Conservation (phyloP, 768 basidiomycete species). For the Boletus subcaerulescens region DNA sequence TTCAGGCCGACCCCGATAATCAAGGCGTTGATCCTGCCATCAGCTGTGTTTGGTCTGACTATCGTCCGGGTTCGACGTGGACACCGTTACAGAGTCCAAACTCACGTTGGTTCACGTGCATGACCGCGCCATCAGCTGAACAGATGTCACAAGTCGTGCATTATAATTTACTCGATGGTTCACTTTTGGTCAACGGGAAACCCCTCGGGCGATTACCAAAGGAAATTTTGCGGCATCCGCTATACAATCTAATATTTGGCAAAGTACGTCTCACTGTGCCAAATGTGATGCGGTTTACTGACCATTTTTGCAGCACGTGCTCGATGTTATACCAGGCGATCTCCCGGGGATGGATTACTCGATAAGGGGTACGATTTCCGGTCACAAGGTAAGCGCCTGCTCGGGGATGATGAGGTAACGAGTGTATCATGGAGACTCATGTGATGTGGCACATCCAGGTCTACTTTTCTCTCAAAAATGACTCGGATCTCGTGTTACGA, state of each 20-base stretch:
- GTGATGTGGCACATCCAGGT: constrained; percentile 12
- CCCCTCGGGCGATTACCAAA: constrained; percentile 23
- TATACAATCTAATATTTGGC: constrained; percentile 22
- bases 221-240: constrained; percentile 15
- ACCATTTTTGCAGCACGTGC: constrained; percentile 16
- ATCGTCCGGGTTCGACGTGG: constrained; percentile 27
- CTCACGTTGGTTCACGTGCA: constrained; percentile 23
- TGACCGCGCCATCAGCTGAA: constrained; percentile 4
- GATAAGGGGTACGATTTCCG: constrained; percentile 13
- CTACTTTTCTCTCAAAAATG: constrained; percentile 17
- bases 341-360: constrained; percentile 26
- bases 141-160: constrained; percentile 23
- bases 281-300: not conserved
- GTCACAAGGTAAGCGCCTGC: constrained; percentile 16
- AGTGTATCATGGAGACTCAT: too few relatives aligned
- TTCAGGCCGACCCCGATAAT: not conserved
- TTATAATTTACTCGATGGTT: constrained; percentile 24
- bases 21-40: constrained; percentile 21
- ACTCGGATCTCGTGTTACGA: constrained; percentile 16
- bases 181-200: constrained; percentile 28
- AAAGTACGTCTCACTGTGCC: constrained; percentile 7
- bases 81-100: constrained; percentile 1
- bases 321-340: constrained; percentile 24
- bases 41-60: constrained; percentile 21
- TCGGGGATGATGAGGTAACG: not conserved